phyloP scores from a whole-genome alignment of 2,329 filamentous ascomycete species.

The Ustulina deusta region DNA sequence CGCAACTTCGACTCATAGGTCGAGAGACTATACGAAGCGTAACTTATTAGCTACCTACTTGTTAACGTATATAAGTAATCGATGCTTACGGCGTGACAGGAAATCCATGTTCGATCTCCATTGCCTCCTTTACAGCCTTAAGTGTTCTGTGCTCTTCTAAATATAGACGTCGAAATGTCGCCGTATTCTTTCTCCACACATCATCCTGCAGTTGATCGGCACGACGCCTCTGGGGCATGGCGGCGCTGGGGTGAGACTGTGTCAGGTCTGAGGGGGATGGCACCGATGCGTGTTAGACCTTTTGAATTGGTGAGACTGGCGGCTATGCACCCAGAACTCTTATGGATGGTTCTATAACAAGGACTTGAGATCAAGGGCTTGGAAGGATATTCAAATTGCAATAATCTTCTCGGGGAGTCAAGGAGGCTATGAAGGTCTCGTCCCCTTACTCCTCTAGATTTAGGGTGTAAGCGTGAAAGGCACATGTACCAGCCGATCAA shows the following conservation, averaged over 20 bases:
- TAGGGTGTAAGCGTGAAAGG: too few relatives aligned
- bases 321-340: too few relatives aligned
- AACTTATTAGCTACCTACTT: neutral
- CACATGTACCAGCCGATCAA: too few relatives aligned
- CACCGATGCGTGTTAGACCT: too few relatives aligned
- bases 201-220: neutral
- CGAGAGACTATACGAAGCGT: neutral
- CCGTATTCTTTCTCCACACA: conserved; percentile 3
- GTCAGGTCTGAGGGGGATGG: neutral
- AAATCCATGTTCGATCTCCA: conserved; percentile 18
- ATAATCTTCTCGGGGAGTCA: too few relatives aligned
- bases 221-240: neutral
- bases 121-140: neutral
- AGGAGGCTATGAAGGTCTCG: too few relatives aligned
- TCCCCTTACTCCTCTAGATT: too few relatives aligned
- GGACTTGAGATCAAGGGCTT: too few relatives aligned
- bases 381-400: too few relatives aligned
- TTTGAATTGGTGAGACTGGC: too few relatives aligned
- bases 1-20: conserved; percentile 26
- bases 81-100: conserved; percentile 8
- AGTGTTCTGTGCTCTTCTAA: conserved; percentile 5
- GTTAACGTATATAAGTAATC: neutral
- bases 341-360: too few relatives aligned
- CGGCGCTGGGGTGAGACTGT: neutral
- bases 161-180: neutral